Evolutionary conservation across 495 filamentous ascomycete species (phyloP), one percentile per base, ranked within the genome.

Genomic region (Oidiodendron maius): DNA sequence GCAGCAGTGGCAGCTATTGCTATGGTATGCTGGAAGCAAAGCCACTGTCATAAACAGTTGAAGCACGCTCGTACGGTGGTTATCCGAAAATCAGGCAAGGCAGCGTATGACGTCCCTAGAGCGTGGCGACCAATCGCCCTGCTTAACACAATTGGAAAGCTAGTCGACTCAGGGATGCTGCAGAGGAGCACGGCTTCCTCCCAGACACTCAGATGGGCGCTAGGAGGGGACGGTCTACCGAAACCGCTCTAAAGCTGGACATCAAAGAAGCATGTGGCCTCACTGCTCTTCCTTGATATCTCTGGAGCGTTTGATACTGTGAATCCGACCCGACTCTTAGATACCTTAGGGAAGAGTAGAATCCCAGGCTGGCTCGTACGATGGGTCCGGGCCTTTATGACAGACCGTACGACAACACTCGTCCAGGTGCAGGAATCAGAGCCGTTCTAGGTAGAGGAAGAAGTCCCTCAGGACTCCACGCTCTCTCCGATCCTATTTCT

Each of bases 271-370:
- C 57, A 0, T 69, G 54, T 50, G 1, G 45, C 44, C 1, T 40
- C 25, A 18, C 44, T 52, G 3, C 22, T 57, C 0, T 21, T 50
- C 5, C 45, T 52, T 0, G 44, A 57, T 16, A 42, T 57, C 1
- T 52, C 60, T 1, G 61, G 63, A 1, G 66, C 63, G 0, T 70
- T 63, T 26, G 55, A 70, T 30, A 61, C 60, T 22, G 60, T 67
- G 5, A 57, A 50, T 0, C 51, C 58, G 28, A 20, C 17, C 10
- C 18, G 58, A 5, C 50, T 67, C 0, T 38, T 66, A 0, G 36
- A 62, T 13, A 64, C 61, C 42, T 36, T 68, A 3, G 22, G 17
- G 5, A 56, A 53, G 26, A 49, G 39, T 6, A 12, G 28, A 15
- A 17, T 60, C 15, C 38, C 44, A 2, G 18, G 34, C 10, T 26